Percentiles rank a stretch among this genome's conserved stretches.
phyloP scores from a whole-genome alignment of 2,329 filamentous ascomycete species.

The Gnomoniopsis smithogilvyi region DNA sequence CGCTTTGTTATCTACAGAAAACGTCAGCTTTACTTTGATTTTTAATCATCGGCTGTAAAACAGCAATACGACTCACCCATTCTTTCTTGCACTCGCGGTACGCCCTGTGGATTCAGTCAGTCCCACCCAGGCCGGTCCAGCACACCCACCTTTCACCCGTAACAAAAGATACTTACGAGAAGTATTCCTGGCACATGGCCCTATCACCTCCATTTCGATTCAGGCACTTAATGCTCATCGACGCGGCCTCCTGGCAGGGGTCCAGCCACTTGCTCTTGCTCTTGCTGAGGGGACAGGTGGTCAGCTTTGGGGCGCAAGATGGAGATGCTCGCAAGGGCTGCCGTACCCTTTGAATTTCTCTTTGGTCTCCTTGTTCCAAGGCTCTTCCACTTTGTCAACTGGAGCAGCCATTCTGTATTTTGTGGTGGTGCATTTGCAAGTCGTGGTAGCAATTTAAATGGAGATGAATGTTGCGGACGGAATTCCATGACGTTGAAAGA shows the following conservation, averaged over 20 bases:
- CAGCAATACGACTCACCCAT: conserved; percentile 62
- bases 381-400: conserved; percentile 27
- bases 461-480: background rate
- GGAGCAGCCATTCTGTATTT: conserved; percentile 12
- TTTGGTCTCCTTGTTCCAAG: conserved; percentile 59
- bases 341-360: conserved; percentile 62
- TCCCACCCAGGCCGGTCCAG: background rate
- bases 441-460: too few relatives aligned
- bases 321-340: background rate
- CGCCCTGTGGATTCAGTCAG: conserved; percentile 52
- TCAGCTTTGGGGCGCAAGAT: conserved; percentile 12
- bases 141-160: background rate
- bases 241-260: conserved; percentile 89
- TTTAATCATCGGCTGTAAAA: background rate
- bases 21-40: background rate
- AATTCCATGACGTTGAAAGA: conserved; percentile 6
- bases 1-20: conserved; percentile 26
- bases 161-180: conserved; percentile 65
- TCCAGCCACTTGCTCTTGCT: conserved; percentile 86
- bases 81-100: conserved; percentile 93
- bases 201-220: conserved; percentile 84
- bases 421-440: conserved; percentile 6
- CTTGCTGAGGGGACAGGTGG: conserved; percentile 57
- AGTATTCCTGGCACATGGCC: conserved; percentile 91
- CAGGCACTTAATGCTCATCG: conserved; percentile 81